Evolutionary conservation across 129 eudicot genomes (phyloP), one percentile per base, ranked within the genome.

Genomic region (Arctium lappa): DNA sequence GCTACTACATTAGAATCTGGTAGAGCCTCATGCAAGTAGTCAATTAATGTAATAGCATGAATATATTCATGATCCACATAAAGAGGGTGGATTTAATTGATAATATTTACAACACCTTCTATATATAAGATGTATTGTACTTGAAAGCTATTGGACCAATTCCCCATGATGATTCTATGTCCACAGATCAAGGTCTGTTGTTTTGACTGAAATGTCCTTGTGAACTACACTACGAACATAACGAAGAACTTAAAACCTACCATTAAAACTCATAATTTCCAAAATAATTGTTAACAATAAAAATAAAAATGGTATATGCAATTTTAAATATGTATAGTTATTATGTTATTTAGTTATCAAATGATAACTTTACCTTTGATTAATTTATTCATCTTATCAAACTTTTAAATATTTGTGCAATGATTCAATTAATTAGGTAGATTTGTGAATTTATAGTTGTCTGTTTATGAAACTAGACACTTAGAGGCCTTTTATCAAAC

Each of bases 21-120:
- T 66, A 82, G 68, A 76, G 86, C 72, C 81, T 39, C 82, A 71
- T 76, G 85, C 77, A 83, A 78, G 78, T 72, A 88, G 83, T 85
- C 46, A 82, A n/a, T n/a, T n/a, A n/a, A 82, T 85, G 85, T 85
- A 76, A 80, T 69, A 71, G 88, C 85, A 79, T 85, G 71, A 68
- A 81, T 34, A 78, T 12, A 79, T 83, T 82, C 87, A 88, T 79
- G 91, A 88, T 75, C 77, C 29, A 80, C 88, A 79, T 85, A 75
- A 85, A 81, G 39, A 9, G 75, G 38, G 79, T 80, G 78, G 74
- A 68, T 74, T 27, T 75, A 46, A 31, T 22, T 33, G 46, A 74
- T 63, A 74, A 63, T 42, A 65, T 16, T 48, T n/a, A 40, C 33
- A 65, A 30, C 4, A 15, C 8, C 3, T 73, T 36, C 10, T 13